phyloP scores from a whole-genome alignment of 805 yeast genomes.

The Nadsonia fulvescens region DNA sequence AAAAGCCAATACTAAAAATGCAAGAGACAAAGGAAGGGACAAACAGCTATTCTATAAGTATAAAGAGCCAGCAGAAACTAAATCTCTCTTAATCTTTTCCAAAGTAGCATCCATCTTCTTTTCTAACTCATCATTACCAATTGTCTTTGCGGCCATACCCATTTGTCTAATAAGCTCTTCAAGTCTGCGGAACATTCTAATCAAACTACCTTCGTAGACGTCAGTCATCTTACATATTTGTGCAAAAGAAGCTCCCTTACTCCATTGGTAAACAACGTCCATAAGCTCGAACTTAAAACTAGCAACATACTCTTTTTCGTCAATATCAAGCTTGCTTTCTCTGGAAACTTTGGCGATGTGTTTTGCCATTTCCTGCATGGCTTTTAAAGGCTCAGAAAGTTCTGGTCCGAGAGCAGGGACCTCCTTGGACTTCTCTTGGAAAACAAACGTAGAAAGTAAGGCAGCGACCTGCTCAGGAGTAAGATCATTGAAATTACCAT shows the following conservation, averaged over 20 bases:
- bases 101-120: slow-evolving; percentile 76
- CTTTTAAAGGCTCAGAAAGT: slow-evolving; percentile 78
- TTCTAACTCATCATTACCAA: slow-evolving; percentile 76
- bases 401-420: slow-evolving; percentile 81
- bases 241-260: slow-evolving; percentile 87
- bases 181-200: slow-evolving; percentile 82
- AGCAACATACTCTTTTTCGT: slow-evolving; percentile 84
- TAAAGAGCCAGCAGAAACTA: slow-evolving; percentile 90
- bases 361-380: slow-evolving; percentile 77
- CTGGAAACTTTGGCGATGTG: slow-evolving; percentile 77
- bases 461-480: slow-evolving; percentile 86
- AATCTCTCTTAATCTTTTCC: slow-evolving; percentile 81
- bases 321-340: slow-evolving; percentile 78
- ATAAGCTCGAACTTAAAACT: slow-evolving; percentile 81
- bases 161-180: slow-evolving; percentile 88
- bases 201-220: slow-evolving; percentile 91
- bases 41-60: slow-evolving; percentile 27
- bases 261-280: slow-evolving; percentile 97
- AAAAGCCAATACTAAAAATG: not conserved
- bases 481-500: slow-evolving; percentile 83
- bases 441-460: slow-evolving; percentile 81
- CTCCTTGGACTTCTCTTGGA: slow-evolving; percentile 80
- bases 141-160: slow-evolving; percentile 80
- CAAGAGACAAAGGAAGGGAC: not conserved
- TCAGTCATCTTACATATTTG: slow-evolving; percentile 98